Evolutionary conservation across 1,284 basidiomycete species (phyloP).

Genomic region (Ganoderma leucocontextum): DNA sequence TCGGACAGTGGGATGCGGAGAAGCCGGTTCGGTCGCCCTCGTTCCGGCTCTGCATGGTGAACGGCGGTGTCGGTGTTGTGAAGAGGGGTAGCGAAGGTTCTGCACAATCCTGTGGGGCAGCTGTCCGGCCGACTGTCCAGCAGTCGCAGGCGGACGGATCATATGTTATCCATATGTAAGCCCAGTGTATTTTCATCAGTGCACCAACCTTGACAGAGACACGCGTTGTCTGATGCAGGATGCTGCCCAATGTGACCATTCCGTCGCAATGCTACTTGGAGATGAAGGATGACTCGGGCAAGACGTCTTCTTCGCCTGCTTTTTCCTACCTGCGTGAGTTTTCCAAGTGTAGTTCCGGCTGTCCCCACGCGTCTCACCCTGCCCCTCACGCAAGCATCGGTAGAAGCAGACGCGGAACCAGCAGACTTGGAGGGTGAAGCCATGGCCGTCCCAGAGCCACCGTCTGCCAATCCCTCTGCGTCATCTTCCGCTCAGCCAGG

Average conservation of each 20-base stretch:
- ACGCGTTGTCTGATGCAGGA: slow-evolving; percentile 32
- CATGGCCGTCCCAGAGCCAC: background rate
- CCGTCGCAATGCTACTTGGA: slow-evolving; percentile 44
- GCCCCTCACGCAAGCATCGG: background rate
- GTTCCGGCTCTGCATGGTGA: slow-evolving; percentile 38
- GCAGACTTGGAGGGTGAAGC: background rate
- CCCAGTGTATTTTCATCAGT: background rate
- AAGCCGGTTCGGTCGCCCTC: slow-evolving; percentile 38
- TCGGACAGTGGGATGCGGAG: slow-evolving; percentile 41
- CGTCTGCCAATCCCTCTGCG: slow-evolving; percentile 6
- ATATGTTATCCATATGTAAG: slow-evolving; percentile 42
- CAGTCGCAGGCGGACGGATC: slow-evolving; percentile 42
- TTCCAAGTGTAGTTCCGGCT: background rate
- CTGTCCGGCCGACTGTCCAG: slow-evolving; percentile 49
- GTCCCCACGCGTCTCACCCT: background rate
- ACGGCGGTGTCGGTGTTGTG: slow-evolving; percentile 6
- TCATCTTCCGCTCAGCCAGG: background rate
- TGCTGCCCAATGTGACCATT: slow-evolving; percentile 44
- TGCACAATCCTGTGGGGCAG: slow-evolving; percentile 43
- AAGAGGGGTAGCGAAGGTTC: slow-evolving; percentile 11
- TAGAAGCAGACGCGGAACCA: background rate
- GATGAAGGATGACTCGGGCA: slow-evolving; percentile 52
- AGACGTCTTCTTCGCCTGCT: slow-evolving; percentile 46
- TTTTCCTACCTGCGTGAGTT: slow-evolving; percentile 53
- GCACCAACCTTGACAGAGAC: background rate